Percentiles rank a stretch among this genome's conserved stretches.
Conservation (phyloP, 2,329 filamentous ascomycete species). For the Pseudogymnoascus sp. region DNA sequence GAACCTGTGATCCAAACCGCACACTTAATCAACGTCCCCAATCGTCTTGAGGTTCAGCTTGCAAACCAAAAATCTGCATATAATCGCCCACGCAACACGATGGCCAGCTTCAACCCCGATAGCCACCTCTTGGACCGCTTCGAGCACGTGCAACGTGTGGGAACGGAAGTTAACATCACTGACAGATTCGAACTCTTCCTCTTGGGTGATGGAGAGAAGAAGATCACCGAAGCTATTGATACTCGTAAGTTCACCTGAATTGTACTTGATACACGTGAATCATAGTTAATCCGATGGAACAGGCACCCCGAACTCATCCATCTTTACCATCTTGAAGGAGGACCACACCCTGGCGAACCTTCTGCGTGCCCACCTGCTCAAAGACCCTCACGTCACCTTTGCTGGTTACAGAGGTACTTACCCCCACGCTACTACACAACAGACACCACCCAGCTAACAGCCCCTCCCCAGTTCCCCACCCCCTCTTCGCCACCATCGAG, state of each 20-base stretch:
- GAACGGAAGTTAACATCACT: constrained; percentile 24
- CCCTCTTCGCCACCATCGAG: constrained; percentile 46
- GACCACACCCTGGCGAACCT: constrained; percentile 94
- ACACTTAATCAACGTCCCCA: constrained; percentile 4
- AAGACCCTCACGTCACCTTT: constrained; percentile 77
- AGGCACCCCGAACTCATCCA: constrained; percentile 91
- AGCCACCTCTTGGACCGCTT: neutral
- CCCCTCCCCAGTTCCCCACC: constrained; percentile 30
- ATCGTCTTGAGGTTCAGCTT: neutral
- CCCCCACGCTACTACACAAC: constrained; percentile 31
- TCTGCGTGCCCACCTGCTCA: constrained; percentile 75
- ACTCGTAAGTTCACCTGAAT: constrained; percentile 58
- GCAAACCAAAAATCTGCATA: constrained; percentile 8
- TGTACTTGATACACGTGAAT: constrained; percentile 11
- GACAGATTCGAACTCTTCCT: constrained; percentile 88
- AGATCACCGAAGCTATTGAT: constrained; percentile 80
- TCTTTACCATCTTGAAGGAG: constrained; percentile 94
- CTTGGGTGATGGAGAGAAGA: constrained; percentile 81
- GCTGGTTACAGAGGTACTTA: constrained; percentile 78
- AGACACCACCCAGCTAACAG: neutral
- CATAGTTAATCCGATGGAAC: constrained; percentile 10
- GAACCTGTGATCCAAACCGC: neutral
- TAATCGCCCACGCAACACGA: constrained; percentile 9
- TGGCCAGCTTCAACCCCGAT: constrained; percentile 3
- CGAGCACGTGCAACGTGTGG: constrained; percentile 1